Conservation (phyloP, 2,329 filamentous ascomycete species). For the Neurospora crassa region DNA sequence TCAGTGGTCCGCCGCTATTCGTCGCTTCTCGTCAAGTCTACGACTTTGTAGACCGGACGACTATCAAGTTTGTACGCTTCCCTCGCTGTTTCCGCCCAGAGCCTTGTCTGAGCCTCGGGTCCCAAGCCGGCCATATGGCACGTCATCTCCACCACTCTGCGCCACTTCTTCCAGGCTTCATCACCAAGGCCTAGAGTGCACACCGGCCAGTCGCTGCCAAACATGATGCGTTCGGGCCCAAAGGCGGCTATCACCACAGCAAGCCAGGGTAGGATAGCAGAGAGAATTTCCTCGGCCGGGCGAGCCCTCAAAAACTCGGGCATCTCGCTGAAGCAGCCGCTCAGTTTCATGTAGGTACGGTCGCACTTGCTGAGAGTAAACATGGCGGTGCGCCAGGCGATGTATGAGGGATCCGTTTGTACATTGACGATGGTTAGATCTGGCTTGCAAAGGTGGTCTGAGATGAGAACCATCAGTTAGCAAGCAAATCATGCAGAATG, state of each 20-base stretch:
- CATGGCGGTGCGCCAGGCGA: conserved; percentile 61
- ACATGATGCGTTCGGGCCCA: conserved; percentile 67
- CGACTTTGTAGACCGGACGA: conserved; percentile 4
- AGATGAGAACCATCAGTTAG: neutral
- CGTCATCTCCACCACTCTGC: conserved; percentile 55
- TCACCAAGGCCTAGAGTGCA: conserved; percentile 55
- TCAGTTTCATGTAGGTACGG: conserved; percentile 83
- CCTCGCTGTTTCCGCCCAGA: conserved; percentile 66
- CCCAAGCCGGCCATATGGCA: conserved; percentile 53
- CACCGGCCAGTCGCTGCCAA: conserved; percentile 89
- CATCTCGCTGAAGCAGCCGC: conserved; percentile 76
- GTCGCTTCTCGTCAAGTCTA: neutral
- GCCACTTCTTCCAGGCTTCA: conserved; percentile 67
- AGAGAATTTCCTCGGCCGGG: conserved; percentile 48
- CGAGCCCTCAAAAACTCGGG: conserved; percentile 41
- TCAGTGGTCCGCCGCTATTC: neutral
- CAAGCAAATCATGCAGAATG: neutral
- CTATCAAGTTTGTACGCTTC: conserved; percentile 53
- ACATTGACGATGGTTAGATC: conserved; percentile 55
- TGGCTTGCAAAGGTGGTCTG: conserved; percentile 87
- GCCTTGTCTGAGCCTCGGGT: conserved; percentile 50
- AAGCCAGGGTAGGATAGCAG: conserved; percentile 60
- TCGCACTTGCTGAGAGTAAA: conserved; percentile 54
- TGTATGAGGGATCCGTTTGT: conserved; percentile 47
- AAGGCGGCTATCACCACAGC: conserved; percentile 64